Evolutionary conservation across 192 early-diverging fungal genomes (phyloP), one percentile per base, ranked within the genome.

Genomic region (Coemansia sp.): DNA sequence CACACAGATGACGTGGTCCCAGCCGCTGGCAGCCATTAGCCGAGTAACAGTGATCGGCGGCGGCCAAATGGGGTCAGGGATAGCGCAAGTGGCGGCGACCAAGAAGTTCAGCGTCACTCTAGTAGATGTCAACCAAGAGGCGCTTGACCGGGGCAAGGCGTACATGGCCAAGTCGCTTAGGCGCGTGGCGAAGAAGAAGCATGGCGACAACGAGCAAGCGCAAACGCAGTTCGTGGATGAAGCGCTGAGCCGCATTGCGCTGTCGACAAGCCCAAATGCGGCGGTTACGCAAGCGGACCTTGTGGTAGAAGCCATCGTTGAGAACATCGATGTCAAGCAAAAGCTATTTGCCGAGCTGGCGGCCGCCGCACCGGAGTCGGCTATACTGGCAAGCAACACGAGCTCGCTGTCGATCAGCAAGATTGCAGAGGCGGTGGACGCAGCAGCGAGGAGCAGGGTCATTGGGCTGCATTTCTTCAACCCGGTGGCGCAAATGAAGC

Each of bases 401-500:
- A 94, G 92, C 16, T 95, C 94, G 6, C 76, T 98, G 49, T 91
- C 92, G 14, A 95, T 98, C 36, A 75, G 68, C 33, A 87, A 89
- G 60, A 97, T 98, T 73, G 93, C 93, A 16, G 85, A 87, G 70
- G 83, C 74, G 15, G 83, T 89, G 43, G 68, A 79, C 11, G 82
- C 79, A 2, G 61, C 72, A 61, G 81, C 90, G 3, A 64, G 69
- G 39, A 74, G 80, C 55, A 83, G 85, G 23, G 92, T 96, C 65
- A 90, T 92, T 23, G 96, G 96, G 36, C 79, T 96, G 64, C 96
- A 98, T 75, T 98, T 95, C 81, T 98, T 98, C 84, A 98, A 98
- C 87, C 96, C 96, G 5, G 96, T 98, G n/a, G 92, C 96, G 35
- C 92, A 94, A 77, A 98, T 98, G 96, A 95, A 96, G 84, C 84